phyloP scores from a whole-genome alignment of 768 basidiomycete genomes.

The Grammothele lineata region DNA sequence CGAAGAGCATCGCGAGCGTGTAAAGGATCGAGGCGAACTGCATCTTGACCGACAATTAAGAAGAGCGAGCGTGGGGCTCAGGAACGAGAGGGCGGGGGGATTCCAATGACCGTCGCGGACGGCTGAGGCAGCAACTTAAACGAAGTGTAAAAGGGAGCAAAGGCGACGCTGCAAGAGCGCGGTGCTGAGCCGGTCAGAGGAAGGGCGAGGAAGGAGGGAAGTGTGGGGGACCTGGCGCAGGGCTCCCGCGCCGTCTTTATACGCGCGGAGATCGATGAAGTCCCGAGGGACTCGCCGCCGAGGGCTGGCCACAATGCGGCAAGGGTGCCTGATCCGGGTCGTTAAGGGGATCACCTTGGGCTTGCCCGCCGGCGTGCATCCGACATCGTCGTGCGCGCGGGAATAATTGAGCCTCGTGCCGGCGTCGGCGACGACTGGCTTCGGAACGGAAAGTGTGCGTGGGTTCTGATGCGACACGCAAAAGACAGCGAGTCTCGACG shows the following conservation, averaged over 20 bases:
- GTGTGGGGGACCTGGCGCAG: too few species aligned
- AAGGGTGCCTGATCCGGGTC: conserved; percentile 9
- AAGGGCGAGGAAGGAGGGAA: conserved; percentile 1
- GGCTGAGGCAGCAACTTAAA: conserved; percentile 12
- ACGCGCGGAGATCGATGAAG: too few species aligned
- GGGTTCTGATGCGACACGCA: too few species aligned
- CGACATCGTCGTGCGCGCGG: too few species aligned
- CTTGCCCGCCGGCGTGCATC: not conserved
- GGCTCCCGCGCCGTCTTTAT: too few species aligned
- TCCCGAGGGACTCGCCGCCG: too few species aligned
- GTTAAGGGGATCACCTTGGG: conserved; percentile 6
- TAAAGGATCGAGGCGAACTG: conserved; percentile 18
- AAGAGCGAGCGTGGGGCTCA: not conserved
- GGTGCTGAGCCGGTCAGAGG: conserved; percentile 21
- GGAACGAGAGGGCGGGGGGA: conserved; percentile 1
- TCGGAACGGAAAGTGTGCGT: too few species aligned
- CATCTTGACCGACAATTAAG: conserved; percentile 11
- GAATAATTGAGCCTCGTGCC: too few species aligned
- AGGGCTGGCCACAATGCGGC: not conserved
- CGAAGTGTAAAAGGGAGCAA: conserved; percentile 3
- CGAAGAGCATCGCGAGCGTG: conserved; percentile 15
- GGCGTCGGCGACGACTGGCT: too few species aligned
- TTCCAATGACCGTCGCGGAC: conserved; percentile 19
- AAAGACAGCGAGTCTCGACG: too few species aligned
- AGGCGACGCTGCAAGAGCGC: conserved; percentile 12